Evolutionary conservation across 768 basidiomycete genomes (phyloP).

Genomic region (Cantharellus cinnabarinus): DNA sequence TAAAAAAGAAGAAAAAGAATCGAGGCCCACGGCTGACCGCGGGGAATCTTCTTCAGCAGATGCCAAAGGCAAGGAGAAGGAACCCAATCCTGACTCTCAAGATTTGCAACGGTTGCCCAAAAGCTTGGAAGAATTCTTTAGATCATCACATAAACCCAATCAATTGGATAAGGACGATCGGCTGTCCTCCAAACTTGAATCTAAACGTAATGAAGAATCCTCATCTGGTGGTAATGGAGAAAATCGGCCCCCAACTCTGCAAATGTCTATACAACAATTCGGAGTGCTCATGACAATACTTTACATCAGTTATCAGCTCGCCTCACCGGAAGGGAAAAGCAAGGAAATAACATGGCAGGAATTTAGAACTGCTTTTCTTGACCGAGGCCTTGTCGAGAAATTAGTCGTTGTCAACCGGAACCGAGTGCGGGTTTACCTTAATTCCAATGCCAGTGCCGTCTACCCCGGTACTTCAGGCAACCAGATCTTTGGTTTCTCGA

Average conservation of each 20-base stretch:
- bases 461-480: slow-evolving; percentile 35
- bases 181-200: neutral
- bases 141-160: neutral
- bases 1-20: slow-evolving; percentile 6
- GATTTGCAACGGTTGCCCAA: neutral
- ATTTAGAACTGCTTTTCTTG: slow-evolving; percentile 90
- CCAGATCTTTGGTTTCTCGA: slow-evolving; percentile 79
- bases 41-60: slow-evolving; percentile 15
- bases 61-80: slow-evolving; percentile 21
- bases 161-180: neutral
- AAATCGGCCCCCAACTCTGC: neutral
- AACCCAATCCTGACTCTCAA: neutral
- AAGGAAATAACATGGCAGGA: slow-evolving; percentile 99
- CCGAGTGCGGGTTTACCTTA: slow-evolving; percentile 79
- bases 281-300: slow-evolving; percentile 27
- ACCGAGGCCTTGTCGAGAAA: slow-evolving; percentile 89
- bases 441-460: slow-evolving; percentile 67
- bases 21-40: slow-evolving; percentile 16
- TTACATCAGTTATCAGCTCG: slow-evolving; percentile 33
- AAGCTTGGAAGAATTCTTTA: neutral
- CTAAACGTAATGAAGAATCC: neutral
- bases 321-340: slow-evolving; percentile 23
- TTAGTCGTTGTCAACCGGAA: slow-evolving; percentile 80
- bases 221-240: neutral
- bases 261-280: neutral